These are phyloP conservation scores for Backusella luteola DNA, from an alignment of 192 early-diverging fungal species.

Conservation along the genomic window DNA sequence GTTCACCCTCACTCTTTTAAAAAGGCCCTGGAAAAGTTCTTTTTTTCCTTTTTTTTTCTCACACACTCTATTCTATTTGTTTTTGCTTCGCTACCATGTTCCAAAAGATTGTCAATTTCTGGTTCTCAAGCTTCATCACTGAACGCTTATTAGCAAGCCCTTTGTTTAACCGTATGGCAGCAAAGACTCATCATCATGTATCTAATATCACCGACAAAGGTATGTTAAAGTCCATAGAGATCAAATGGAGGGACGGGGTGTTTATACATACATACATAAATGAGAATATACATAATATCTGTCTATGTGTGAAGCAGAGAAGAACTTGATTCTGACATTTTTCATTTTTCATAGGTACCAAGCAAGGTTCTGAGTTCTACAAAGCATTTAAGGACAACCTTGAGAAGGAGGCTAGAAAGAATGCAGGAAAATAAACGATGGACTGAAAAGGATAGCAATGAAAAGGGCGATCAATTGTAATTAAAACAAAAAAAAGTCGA, in stretches of 20 bases:
- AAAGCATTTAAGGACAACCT: constrained; percentile 45
- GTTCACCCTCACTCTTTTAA: background rate
- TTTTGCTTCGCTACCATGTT: constrained; percentile 31
- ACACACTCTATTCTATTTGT: background rate
- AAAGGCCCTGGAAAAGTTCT: background rate
- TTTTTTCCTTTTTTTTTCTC: constrained; percentile 16
- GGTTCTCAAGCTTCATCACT: constrained; percentile 36
- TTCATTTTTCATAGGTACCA: constrained; percentile 15
- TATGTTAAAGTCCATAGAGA: constrained; percentile 5
- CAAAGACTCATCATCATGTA: constrained; percentile 40
- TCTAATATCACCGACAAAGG: constrained; percentile 31
- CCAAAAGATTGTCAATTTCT: constrained; percentile 38
- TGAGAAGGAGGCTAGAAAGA: constrained; percentile 35
- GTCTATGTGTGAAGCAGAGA: background rate
- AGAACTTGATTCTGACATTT: background rate
- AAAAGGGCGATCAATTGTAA: background rate
- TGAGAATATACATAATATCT: background rate
- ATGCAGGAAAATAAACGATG: constrained; percentile 22
- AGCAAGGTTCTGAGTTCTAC: constrained; percentile 24
- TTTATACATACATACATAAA: background rate
- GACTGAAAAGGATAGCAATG: background rate
- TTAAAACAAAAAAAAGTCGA: background rate
- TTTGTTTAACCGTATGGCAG: constrained; percentile 34
- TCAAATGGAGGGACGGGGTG: background rate
- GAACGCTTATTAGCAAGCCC: constrained; percentile 39